Base-by-base conservation (phyloP, 2,329 filamentous ascomycete species). In the Pseudocercospora ulei region DNA sequence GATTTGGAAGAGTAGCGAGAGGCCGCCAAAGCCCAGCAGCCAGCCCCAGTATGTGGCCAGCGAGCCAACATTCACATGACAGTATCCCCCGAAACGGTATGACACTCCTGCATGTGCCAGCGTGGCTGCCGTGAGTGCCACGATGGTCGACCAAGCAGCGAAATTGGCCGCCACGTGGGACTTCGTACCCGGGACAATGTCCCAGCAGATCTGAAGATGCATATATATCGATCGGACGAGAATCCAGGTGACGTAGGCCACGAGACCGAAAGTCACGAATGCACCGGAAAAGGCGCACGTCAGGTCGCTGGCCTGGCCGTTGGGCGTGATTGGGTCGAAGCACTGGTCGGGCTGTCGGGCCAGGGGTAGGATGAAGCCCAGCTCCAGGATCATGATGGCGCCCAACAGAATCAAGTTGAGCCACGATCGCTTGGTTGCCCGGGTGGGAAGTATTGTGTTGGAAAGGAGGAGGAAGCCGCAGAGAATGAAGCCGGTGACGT, bases 351-450 rank as follows among this genome's bases (percentile, higher is more conserved):
- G 82, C 43, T 77, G 73, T 9, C 74, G 73, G 4, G 75, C 82
- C 6, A 93, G 69, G 0, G 86, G 85, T 18, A 94, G 74, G 39
- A 92, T 78, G 57, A 93, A 88, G 12, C 82, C 82, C 49, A 93
- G 68, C 77, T 88, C 47, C 73, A 93, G 81, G 35, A 86, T 68
- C 33, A 80, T 62, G 33, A 86, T 74, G 1, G 73, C 78, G 29
- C 78, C 61, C 0, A 80, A 78, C 26, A 93, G 69, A 55, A 82
- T 84, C 47, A 93, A 78, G 57, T 79, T 90, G 26, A 94, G 67
- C 54, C 92, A 94, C 58, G 93, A 84, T 27, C 85, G 73, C 54
- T 82, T 77, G 4, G 84, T 92, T 65, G 79, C 83, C 50, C 85
- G 80, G 14, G 82, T 73, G 0, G 86, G 84, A 13, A 95, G 68